phyloP scores from a whole-genome alignment of 495 filamentous ascomycete species.

The Neohortaea acidophila region DNA sequence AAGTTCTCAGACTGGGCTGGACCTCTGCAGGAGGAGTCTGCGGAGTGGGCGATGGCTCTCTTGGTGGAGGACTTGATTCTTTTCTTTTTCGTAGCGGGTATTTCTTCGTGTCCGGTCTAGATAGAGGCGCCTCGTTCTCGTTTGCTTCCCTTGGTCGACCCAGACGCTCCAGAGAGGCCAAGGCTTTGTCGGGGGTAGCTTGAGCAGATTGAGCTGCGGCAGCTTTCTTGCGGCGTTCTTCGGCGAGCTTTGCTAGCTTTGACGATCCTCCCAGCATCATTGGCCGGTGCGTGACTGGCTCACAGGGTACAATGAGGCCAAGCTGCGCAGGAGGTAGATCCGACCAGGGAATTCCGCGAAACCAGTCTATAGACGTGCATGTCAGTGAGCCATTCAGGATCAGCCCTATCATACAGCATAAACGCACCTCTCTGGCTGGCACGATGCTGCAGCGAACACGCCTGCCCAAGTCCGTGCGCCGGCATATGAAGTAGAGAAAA shows the following conservation, averaged over 20 bases:
- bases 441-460: too few relatives aligned
- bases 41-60: constrained; percentile 9
- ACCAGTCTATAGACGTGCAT: constrained; percentile 41
- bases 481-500: not conserved
- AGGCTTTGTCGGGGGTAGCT: constrained; percentile 16
- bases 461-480: not conserved
- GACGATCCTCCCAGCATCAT: constrained; percentile 62
- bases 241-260: constrained; percentile 83
- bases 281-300: constrained; percentile 41
- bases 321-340: constrained; percentile 54
- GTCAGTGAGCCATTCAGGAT: not conserved
- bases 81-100: constrained; percentile 13
- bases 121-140: constrained; percentile 8
- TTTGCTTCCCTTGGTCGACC: constrained; percentile 7
- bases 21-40: constrained; percentile 3
- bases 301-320: constrained; percentile 44
- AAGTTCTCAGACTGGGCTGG: constrained; percentile 14
- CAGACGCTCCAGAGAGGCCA: constrained; percentile 23
- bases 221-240: constrained; percentile 50
- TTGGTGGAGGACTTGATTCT: constrained; percentile 13
- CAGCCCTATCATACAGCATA: not conserved
- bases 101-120: not conserved
- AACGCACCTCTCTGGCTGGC: too few relatives aligned
- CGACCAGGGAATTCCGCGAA: constrained; percentile 75
- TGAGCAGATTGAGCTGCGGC: constrained; percentile 12